Evolutionary conservation across 495 filamentous ascomycete species (phyloP), one percentile per base, ranked within the genome.

Genomic region (Pyrenula aspistea): DNA sequence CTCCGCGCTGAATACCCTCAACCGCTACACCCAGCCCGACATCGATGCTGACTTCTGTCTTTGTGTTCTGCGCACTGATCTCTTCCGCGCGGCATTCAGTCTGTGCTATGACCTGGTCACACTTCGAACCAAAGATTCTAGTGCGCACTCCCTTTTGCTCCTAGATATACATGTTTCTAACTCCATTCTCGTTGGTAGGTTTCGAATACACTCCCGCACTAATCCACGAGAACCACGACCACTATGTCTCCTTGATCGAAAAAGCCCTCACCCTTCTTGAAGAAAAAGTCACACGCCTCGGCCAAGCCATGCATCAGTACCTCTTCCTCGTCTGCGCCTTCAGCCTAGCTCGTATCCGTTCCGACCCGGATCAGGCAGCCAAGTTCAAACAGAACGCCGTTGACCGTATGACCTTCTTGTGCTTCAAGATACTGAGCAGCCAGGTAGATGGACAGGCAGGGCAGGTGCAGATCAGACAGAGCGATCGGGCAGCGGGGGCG

Each of bases 291-390:
- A 61, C 56, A 10, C 61, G 58, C 24, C 53, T 66, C 15, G 67
- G 67, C 47, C 62, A 67, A 11, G 68, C 31, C 64, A 22, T 59
- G 63, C 4, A 69, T 63, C 3, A 60, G 64, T 20, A 65, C 68
- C 49, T 71, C 67, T 62, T 69, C 65, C 53, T 64, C 69, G 23
- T 66, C 64, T 2, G 67, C 68, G 1, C 63, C 57, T 22, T 59
- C 53, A 49, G 54, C 59, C 19, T 56, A 63, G 8, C 51, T 65
- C 1, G 51, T 53, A 50, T 65, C 55, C 2, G 36, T 49, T 1
- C 19, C 58, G 3, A 51, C 22, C 15, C 57, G 57, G 15, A 42
- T 42, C 31, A 61, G 22, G 25, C 51, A 4, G 8, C 25, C 8
- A 53, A 11, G 24, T 56, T 53, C 11, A 64, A 62, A 24, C 56